Percentiles rank a stretch among this genome's conserved stretches.
Evolutionary conservation across 257 asterid species (phyloP).

Genomic region (Solanum peruvianum): DNA sequence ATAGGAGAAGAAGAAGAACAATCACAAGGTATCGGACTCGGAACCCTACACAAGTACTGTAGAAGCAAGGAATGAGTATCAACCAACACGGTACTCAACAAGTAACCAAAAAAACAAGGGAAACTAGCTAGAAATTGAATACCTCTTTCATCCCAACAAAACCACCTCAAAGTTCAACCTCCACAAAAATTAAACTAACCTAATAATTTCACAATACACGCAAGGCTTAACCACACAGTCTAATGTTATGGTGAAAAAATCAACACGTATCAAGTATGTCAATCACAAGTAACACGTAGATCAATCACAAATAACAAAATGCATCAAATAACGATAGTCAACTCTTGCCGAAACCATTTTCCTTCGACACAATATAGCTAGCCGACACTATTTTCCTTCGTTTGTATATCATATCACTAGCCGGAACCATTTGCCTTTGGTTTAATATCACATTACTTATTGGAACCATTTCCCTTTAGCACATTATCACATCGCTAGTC

Average conservation of each 20-base stretch:
- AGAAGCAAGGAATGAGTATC: not conserved
- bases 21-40: rapidly evolving
- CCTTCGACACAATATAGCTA: too few relatives aligned
- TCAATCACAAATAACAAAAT: not conserved
- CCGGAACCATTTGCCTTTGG: rapidly evolving
- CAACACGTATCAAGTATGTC: not conserved
- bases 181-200: not conserved
- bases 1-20: not conserved
- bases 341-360: not conserved
- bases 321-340: not conserved
- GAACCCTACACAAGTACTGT: not conserved
- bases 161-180: not conserved
- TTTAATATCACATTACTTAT: not conserved
- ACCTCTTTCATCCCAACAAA: too few relatives aligned
- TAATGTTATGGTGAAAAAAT: too few relatives aligned
- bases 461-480: not conserved
- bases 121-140: not conserved
- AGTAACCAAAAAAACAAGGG: too few relatives aligned
- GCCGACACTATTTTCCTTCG: not conserved
- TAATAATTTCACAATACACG: too few relatives aligned
- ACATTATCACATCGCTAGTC: too few relatives aligned
- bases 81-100: not conserved
- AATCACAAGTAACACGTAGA: not conserved
- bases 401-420: not conserved
- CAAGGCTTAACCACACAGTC: not conserved